Evolutionary conservation across 2,329 filamentous ascomycete genomes (phyloP).

Genomic region (Pseudogymnoascus sp.): DNA sequence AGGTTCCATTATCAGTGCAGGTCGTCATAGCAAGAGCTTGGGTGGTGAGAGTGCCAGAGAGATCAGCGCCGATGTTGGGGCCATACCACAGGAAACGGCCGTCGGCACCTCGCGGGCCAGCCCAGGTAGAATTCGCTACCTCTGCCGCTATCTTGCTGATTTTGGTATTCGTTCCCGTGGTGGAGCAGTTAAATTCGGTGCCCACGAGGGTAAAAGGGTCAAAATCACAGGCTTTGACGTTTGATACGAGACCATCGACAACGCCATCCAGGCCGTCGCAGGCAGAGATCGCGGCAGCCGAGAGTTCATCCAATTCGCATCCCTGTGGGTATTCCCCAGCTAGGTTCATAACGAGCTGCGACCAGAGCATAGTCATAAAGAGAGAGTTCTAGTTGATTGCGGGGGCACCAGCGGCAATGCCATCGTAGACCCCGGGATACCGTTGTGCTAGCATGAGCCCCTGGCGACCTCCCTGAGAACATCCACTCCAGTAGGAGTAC

Average conservation of each 20-base stretch:
- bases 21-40: neutral
- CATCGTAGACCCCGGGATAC: constrained; percentile 31
- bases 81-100: constrained; percentile 13
- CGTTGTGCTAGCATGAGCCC: constrained; percentile 31
- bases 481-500: constrained; percentile 32
- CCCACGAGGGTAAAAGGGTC: constrained; percentile 14
- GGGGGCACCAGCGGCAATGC: constrained; percentile 32
- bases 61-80: constrained; percentile 2
- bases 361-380: constrained; percentile 8
- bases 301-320: constrained; percentile 15
- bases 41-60: neutral
- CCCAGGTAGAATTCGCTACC: constrained; percentile 9
- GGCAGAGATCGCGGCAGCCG: constrained; percentile 11
- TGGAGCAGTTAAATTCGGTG: constrained; percentile 12
- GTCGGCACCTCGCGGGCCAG: constrained; percentile 8
- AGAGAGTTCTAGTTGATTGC: constrained; percentile 27
- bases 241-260: constrained; percentile 16
- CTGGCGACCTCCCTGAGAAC: constrained; percentile 31
- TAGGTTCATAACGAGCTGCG: constrained; percentile 16
- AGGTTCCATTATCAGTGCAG: constrained; percentile 5
- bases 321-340: constrained; percentile 4
- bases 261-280: constrained; percentile 18
- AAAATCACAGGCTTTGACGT: constrained; percentile 12
- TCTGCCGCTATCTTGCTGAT: constrained; percentile 10
- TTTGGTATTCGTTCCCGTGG: neutral